These are phyloP conservation scores for Lachancea sp. DNA, from an alignment of 805 yeast species.

Conservation along the genomic window DNA sequence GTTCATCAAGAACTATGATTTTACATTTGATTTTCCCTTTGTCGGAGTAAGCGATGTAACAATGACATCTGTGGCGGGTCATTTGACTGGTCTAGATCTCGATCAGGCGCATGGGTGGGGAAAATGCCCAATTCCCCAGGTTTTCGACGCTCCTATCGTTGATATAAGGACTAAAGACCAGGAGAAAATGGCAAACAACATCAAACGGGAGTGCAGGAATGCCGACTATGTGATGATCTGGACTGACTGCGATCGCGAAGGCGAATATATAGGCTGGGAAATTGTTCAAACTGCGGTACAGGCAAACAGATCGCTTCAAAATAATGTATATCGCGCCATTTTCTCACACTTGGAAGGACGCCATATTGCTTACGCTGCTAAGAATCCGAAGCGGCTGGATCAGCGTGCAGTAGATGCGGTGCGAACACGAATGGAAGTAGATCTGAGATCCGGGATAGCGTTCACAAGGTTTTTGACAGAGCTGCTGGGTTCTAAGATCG, in stretches of 20 bases:
- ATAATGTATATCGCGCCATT: conserved; percentile 61
- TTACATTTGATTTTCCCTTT: conserved; percentile 57
- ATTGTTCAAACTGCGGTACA: conserved; percentile 62
- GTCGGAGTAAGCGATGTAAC: conserved; percentile 60
- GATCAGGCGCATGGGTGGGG: conserved; percentile 54
- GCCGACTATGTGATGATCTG: conserved; percentile 76
- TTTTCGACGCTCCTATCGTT: conserved; percentile 68
- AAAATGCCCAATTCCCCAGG: conserved; percentile 50
- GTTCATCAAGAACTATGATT: conserved; percentile 75
- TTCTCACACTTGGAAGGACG: conserved; percentile 79
- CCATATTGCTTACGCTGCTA: conserved; percentile 74
- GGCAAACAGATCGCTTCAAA: conserved; percentile 37
- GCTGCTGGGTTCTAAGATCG: conserved; percentile 34
- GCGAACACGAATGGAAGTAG: conserved; percentile 76
- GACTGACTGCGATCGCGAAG: conserved; percentile 98
- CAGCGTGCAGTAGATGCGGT: conserved; percentile 76
- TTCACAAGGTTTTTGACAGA: conserved; percentile 72
- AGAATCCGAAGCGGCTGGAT: conserved; percentile 57
- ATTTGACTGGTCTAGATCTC: conserved; percentile 61
- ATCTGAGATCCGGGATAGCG: conserved; percentile 80
- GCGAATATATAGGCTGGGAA: conserved; percentile 87
- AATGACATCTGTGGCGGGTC: conserved; percentile 93
- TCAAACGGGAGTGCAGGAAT: conserved; percentile 53
- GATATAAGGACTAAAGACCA: conserved; percentile 39
- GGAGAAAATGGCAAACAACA: conserved; percentile 54